Percentiles rank a stretch among this genome's conserved stretches.
Conservation (phyloP, 768 basidiomycete species). For the Mycena kentingensis region DNA sequence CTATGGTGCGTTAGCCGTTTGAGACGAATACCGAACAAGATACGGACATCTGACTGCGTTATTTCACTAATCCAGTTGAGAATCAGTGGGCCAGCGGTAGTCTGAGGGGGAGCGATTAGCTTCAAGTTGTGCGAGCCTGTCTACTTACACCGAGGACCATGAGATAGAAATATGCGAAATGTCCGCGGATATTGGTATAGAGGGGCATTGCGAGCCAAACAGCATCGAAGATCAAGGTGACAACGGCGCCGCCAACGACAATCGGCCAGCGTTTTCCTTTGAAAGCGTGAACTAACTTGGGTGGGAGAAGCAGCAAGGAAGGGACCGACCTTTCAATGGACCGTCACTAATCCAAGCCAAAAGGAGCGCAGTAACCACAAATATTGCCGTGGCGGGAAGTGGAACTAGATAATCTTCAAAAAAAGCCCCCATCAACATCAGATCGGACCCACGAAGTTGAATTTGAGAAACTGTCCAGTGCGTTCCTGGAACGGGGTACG, state of each 20-base stretch:
- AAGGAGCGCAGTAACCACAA: slow-evolving; percentile 16
- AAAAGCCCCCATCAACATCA: background rate
- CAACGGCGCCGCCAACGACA: slow-evolving; percentile 11
- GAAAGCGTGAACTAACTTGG: no score
- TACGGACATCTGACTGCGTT: slow-evolving; percentile 13
- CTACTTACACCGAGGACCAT: slow-evolving; percentile 19
- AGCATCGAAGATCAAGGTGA: slow-evolving; percentile 13
- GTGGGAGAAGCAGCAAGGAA: background rate
- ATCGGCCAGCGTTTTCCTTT: slow-evolving; percentile 19
- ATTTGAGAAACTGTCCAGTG: slow-evolving; percentile 20
- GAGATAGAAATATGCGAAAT: slow-evolving; percentile 25
- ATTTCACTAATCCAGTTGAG: slow-evolving; percentile 25
- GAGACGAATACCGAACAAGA: background rate
- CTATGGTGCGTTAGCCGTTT: slow-evolving; percentile 4
- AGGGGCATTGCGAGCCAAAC: slow-evolving; percentile 19
- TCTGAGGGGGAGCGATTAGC: slow-evolving; percentile 1
- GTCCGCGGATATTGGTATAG: slow-evolving; percentile 15
- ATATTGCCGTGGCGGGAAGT: slow-evolving; percentile 19
- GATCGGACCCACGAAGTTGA: slow-evolving; percentile 14
- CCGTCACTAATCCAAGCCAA: slow-evolving; percentile 23
- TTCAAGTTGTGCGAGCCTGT: background rate
- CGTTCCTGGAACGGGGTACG: slow-evolving; percentile 21
- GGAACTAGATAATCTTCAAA: slow-evolving; percentile 10
- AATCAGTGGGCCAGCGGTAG: slow-evolving; percentile 21
- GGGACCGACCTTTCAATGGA: slow-evolving; percentile 11